Evolutionary conservation across 352 stramenopile genomes (phyloP).

Genomic region (Globisporangium paroecandrum): DNA sequence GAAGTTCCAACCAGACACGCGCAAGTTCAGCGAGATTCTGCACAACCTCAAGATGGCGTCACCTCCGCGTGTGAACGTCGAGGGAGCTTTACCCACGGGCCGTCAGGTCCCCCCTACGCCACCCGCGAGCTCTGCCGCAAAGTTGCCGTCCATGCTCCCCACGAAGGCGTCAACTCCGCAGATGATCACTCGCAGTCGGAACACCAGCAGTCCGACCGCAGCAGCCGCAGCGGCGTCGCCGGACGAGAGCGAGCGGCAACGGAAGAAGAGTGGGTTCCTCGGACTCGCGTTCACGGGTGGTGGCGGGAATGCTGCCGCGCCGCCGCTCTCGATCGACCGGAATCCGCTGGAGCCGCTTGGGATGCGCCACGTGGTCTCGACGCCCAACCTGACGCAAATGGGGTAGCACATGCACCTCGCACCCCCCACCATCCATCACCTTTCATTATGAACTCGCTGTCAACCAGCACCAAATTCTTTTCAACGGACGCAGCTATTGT

Average conservation of each 20-base stretch:
- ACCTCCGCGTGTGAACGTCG: constrained; percentile 26
- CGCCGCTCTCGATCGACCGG: constrained; percentile 25
- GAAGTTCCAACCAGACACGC: constrained; percentile 69
- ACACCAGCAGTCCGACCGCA: background rate
- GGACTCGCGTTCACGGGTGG: constrained; percentile 13
- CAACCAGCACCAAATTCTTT: background rate
- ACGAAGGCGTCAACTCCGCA: constrained; percentile 14
- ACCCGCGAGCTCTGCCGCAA: constrained; percentile 18
- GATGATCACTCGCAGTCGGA: constrained; percentile 10
- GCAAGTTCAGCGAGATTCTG: constrained; percentile 74
- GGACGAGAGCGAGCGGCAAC: background rate
- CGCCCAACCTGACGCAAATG: constrained; percentile 46
- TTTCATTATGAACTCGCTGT: constrained; percentile 8
- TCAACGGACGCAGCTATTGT: background rate
- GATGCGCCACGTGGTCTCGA: constrained; percentile 64
- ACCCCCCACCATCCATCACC: background rate
- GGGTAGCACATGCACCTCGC: constrained; percentile 10
- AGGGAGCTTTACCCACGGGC: constrained; percentile 11
- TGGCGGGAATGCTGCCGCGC: constrained; percentile 19
- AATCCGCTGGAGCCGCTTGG: constrained; percentile 23
- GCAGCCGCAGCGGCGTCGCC: background rate
- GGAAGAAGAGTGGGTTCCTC: constrained; percentile 4
- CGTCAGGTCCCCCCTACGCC: constrained; percentile 26
- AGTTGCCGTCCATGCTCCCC: constrained; percentile 15
- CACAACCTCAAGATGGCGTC: constrained; percentile 64